These are phyloP conservation scores for Ophiostoma fasciatum DNA, from an alignment of 2,329 filamentous ascomycete genomes.

Conservation along the genomic window DNA sequence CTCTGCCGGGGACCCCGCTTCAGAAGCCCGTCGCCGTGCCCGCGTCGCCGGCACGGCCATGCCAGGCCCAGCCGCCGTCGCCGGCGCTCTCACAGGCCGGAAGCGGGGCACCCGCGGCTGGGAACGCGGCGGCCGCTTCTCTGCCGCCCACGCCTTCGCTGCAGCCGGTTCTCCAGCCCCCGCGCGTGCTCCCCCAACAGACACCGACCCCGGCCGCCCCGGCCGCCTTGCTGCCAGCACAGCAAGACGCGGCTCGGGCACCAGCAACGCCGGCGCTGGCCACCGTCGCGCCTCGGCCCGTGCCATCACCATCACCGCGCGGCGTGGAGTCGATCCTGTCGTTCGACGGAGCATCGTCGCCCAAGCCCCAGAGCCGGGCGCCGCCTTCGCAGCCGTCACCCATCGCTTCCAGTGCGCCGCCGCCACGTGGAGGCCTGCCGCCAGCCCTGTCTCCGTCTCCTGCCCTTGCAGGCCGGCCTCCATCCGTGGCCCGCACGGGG, in stretches of 20 bases:
- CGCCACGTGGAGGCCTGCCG: conserved; percentile 18
- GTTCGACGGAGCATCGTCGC: conserved; percentile 9
- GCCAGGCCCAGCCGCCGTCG: background rate
- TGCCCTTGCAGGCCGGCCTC: background rate
- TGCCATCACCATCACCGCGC: conserved; percentile 16
- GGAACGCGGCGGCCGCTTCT: conserved; percentile 11
- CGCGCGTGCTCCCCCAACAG: background rate
- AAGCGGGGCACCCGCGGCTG: no score
- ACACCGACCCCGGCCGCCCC: background rate
- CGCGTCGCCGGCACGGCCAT: background rate
- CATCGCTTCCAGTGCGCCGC: conserved; percentile 2
- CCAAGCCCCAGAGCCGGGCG: background rate
- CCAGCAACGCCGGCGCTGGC: conserved; percentile 4
- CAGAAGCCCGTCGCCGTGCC: conserved; percentile 1
- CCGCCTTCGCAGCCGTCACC: background rate
- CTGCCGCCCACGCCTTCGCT: background rate
- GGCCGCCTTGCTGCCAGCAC: background rate
- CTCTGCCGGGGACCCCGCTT: background rate
- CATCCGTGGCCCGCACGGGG: conserved; percentile 2
- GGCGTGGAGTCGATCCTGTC: conserved; percentile 18
- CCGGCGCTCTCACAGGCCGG: no score
- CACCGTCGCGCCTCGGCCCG: conserved; percentile 8
- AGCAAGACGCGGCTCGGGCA: background rate
- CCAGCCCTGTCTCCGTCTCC: conserved; percentile 14
- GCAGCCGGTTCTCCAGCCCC: conserved; percentile 1